A percentile compares a stretch with the other conserved stretches of the same genome.
phyloP scores from a whole-genome alignment of 2,329 filamentous ascomycete species.

The Aspergillus sojae region DNA sequence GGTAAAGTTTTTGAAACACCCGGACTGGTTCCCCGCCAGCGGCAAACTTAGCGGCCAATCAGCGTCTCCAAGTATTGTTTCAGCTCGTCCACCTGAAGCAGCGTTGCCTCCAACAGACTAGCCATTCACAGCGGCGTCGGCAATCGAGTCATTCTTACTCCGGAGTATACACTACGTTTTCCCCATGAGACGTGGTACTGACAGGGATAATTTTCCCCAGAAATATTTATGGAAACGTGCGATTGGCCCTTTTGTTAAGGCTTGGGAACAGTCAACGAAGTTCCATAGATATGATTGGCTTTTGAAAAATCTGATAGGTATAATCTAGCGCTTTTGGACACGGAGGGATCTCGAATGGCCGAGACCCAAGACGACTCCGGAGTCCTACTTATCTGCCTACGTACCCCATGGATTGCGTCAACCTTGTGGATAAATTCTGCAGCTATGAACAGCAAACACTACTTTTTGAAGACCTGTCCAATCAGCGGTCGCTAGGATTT shows the following conservation, averaged over 20 bases:
- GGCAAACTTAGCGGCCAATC: conserved; percentile 1
- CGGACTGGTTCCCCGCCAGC: conserved; percentile 2
- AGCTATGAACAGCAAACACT: not conserved
- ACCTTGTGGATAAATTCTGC: not conserved
- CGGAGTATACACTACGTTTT: too few species aligned
- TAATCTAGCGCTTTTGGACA: not conserved
- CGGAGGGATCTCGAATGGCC: not conserved
- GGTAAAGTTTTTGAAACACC: conserved; percentile 11
- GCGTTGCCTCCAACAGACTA: not conserved
- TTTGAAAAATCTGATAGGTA: not conserved
- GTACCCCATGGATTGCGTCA: conserved; percentile 1
- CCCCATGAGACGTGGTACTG: not conserved
- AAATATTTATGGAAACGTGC: not conserved
- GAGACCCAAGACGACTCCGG: not conserved
- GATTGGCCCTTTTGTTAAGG: not conserved
- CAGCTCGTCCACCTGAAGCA: not conserved
- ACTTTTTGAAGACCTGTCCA: not conserved
- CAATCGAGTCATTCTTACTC: not conserved
- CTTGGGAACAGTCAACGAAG: not conserved
- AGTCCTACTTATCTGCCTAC: not conserved
- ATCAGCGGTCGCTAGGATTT: not conserved
- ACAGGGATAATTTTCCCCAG: not conserved
- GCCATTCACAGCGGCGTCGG: not conserved
- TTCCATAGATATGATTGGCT: not conserved
- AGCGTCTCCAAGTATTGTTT: not conserved